Evolutionary conservation across 2,329 filamentous ascomycete genomes (phyloP).

Genomic region (Penicillium olsonii): DNA sequence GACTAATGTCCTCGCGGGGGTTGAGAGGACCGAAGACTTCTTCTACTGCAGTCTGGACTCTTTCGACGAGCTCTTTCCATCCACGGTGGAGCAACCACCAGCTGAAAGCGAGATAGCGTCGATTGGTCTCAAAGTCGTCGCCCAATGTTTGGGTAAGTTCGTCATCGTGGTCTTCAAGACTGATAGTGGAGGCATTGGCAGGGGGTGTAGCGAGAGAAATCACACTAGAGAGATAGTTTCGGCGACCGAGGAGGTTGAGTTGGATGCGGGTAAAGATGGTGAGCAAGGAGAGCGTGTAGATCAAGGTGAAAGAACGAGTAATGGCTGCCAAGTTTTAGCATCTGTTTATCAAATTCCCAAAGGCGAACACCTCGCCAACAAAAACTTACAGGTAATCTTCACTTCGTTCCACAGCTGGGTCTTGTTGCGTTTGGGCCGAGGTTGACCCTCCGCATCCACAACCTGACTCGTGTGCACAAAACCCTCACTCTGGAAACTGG

Average conservation of each 20-base stretch:
- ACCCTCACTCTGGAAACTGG: constrained; percentile 76
- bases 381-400: constrained; percentile 79
- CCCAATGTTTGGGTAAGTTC: constrained; percentile 83
- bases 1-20: constrained; percentile 81
- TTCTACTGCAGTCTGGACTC: constrained; percentile 81
- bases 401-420: constrained; percentile 95
- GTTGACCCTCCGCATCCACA: constrained; percentile 52
- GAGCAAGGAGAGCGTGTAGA: constrained; percentile 87
- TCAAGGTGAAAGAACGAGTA: constrained; percentile 83
- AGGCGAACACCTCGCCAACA: not conserved
- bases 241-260: constrained; percentile 90
- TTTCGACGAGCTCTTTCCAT: constrained; percentile 78
- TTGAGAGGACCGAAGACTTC: constrained; percentile 88
- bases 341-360: not conserved
- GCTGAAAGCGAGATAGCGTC: constrained; percentile 91
- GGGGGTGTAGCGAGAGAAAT: constrained; percentile 81
- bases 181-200: constrained; percentile 73
- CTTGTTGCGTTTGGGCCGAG: constrained; percentile 73
- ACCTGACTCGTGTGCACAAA: constrained; percentile 82
- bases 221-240: constrained; percentile 94
- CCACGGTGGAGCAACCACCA: constrained; percentile 97
- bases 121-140: constrained; percentile 93
- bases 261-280: constrained; percentile 93
- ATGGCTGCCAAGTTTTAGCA: constrained; percentile 61
- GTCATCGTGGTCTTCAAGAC: constrained; percentile 89